These are phyloP conservation scores for Xylariaceae sp. DNA, from an alignment of 2,329 filamentous ascomycete genomes.

Conservation along the genomic window DNA sequence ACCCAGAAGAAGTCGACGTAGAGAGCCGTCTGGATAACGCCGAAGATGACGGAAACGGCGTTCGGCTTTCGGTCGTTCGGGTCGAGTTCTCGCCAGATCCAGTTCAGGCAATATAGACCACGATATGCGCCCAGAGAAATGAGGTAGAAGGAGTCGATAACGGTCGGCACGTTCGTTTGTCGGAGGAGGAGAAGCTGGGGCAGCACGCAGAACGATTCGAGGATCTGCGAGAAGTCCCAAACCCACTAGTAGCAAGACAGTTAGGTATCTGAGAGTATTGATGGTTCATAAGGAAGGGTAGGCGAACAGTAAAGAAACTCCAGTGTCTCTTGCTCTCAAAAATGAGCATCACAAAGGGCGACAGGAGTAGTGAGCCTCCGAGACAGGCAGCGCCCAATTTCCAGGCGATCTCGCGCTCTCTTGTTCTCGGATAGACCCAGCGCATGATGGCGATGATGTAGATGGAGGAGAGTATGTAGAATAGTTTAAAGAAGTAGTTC, in stretches of 20 bases:
- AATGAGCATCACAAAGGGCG: constrained; percentile 68
- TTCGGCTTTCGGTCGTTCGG: constrained; percentile 56
- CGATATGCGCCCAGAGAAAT: constrained; percentile 82
- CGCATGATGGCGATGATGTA: constrained; percentile 89
- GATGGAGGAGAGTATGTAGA: constrained; percentile 77
- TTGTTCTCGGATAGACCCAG: constrained; percentile 76
- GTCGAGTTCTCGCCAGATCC: constrained; percentile 67
- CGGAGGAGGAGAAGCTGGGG: constrained; percentile 87
- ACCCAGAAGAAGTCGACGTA: constrained; percentile 97
- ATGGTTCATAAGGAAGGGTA: neutral
- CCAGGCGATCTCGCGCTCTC: constrained; percentile 90
- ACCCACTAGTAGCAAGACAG: constrained; percentile 51
- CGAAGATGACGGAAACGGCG: constrained; percentile 74
- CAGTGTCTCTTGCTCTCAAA: constrained; percentile 48
- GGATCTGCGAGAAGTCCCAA: constrained; percentile 84
- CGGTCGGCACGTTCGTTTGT: constrained; percentile 91
- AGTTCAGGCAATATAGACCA: constrained; percentile 84
- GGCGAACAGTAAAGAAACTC: constrained; percentile 47
- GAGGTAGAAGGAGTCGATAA: constrained; percentile 96
- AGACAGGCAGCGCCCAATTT: constrained; percentile 72
- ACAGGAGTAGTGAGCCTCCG: constrained; percentile 57
- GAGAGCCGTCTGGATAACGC: constrained; percentile 79
- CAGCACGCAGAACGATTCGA: constrained; percentile 85
- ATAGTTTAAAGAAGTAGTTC: constrained; percentile 81
- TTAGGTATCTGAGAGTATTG: neutral